Evolutionary conservation across 192 early-diverging fungal genomes (phyloP), one percentile per base, ranked within the genome.

Genomic region (Funneliformis mosseae): DNA sequence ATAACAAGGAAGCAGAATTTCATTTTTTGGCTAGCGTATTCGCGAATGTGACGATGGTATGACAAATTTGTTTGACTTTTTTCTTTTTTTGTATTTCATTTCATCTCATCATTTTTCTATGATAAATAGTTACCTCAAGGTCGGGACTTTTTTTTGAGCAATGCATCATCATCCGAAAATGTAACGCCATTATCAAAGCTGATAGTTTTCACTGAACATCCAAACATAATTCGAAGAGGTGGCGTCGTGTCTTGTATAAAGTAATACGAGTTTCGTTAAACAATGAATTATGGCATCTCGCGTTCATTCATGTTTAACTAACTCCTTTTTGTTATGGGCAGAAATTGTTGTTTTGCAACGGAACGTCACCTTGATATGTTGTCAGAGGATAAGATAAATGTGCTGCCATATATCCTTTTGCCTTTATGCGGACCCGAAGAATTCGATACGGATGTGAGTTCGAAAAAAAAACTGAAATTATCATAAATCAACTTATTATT

Each of bases 391-490:
- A 92, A 93, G 45, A 90, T 94, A 66, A 96, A 97, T 67, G 83
- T 97, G 67, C 83, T 98, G 33, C 94, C 94, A 2, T 96, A 94
- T 80, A 92, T 99, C 41, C 83, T 99, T 12, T 87, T 98, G 46
- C 97, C 97, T 21, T 86, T 96, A 45, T 95, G 93, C 74, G 97
- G 97, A 6, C 92, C 94, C 0, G 97, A 98, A 71, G 97, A 99
- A 75, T 96, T 93, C 83, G 92, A 94, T 74, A 88, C 93, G 27
- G 97, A 99, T 70, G 92, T 93, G 79, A 67, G 86, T 82, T 25
- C 64, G 5, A 33, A 3, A 23, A 33, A 27, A 67, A 38, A 38
- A 25, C 8, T 18, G 16, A 5, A 45, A 45, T 1, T 50, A 50
- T 14, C 14, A 50, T 50, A 71, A 23, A 4, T 62, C 21, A 33